Percentiles rank a stretch among this genome's conserved stretches.
Conservation (phyloP, 2,329 filamentous ascomycete genomes). For the Claviceps africana region DNA sequence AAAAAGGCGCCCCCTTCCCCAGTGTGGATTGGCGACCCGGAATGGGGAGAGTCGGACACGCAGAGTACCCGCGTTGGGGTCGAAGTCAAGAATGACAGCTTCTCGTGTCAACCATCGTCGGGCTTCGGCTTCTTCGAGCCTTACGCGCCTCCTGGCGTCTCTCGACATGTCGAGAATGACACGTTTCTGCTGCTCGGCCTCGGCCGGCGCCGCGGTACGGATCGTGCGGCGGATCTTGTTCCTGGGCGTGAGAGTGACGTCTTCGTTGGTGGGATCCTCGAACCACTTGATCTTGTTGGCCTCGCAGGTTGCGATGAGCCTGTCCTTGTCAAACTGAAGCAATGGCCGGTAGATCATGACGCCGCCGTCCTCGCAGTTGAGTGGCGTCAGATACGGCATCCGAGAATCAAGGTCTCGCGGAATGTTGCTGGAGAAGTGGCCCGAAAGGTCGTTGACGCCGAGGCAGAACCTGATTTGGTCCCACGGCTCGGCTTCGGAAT, state of each 20-base stretch:
- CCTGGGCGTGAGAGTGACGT: conserved; percentile 60
- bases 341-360: conserved; percentile 56
- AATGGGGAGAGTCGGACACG: conserved; percentile 31
- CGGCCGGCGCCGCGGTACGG: conserved; percentile 50
- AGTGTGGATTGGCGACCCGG: not conserved
- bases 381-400: conserved; percentile 20
- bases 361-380: conserved; percentile 47
- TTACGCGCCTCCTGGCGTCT: conserved; percentile 31
- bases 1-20: conserved; percentile 9
- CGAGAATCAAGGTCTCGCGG: conserved; percentile 8
- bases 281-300: conserved; percentile 58
- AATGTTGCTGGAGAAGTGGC: conserved; percentile 15
- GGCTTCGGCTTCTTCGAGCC: conserved; percentile 36
- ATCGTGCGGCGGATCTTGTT: conserved; percentile 65
- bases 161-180: conserved; percentile 48
- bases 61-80: conserved; percentile 33
- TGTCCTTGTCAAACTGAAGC: conserved; percentile 54
- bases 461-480: conserved; percentile 7
- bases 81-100: conserved; percentile 31
- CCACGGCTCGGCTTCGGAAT: conserved; percentile 13
- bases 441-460: conserved; percentile 11
- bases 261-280: conserved; percentile 71
- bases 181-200: conserved; percentile 49
- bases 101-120: conserved; percentile 37
- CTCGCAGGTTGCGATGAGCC: conserved; percentile 62